phyloP scores from a whole-genome alignment of 208 protist species.

The Ichthyophonus hoferi region DNA sequence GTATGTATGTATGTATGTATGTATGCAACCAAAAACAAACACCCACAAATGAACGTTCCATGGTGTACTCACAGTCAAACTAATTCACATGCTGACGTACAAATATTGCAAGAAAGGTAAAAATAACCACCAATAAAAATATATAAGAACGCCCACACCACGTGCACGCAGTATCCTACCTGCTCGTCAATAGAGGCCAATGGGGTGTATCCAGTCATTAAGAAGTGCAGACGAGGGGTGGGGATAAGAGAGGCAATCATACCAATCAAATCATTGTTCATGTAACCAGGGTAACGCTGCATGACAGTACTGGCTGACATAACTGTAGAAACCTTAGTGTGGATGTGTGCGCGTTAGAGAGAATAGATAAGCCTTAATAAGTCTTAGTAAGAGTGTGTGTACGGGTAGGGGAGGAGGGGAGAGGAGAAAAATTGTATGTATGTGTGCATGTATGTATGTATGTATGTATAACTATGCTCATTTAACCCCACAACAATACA shows the following conservation, averaged over 20 bases:
- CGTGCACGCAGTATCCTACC: background rate
- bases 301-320: slow-evolving; percentile 98
- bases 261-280: slow-evolving; percentile 80
- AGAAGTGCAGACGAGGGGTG: slow-evolving; percentile 96
- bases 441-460: slow-evolving; percentile 1
- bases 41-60: no score
- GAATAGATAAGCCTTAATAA: no score
- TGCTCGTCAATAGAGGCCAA: slow-evolving; percentile 70
- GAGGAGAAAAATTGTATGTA: background rate
- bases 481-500: slow-evolving; percentile 4
- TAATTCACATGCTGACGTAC: background rate
- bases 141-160: background rate
- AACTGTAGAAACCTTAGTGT: slow-evolving; percentile 78
- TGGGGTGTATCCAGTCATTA: slow-evolving; percentile 98
- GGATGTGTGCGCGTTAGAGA: no score
- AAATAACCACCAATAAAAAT: background rate
- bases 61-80: background rate
- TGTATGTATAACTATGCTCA: background rate
- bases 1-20: slow-evolving; percentile 7
- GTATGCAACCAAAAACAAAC: background rate
- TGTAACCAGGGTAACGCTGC: slow-evolving; percentile 94
- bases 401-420: background rate
- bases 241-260: slow-evolving; percentile 96
- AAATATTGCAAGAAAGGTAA: background rate
- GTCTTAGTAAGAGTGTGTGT: no score